Base-by-base conservation (phyloP, 805 yeast species). In the Candida andamanensis region DNA sequence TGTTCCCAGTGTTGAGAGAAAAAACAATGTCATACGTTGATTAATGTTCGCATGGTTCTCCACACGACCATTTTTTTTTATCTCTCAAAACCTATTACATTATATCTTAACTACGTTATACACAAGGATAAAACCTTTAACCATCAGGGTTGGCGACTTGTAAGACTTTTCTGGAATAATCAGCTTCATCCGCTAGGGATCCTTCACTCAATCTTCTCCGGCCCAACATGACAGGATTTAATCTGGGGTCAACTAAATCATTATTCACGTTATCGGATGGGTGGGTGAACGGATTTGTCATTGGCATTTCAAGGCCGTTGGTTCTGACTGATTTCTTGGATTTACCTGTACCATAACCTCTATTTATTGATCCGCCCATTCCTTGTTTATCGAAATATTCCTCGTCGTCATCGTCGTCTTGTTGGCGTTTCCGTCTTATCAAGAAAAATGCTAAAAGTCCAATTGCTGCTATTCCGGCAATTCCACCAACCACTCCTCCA, bases 141-240 rank as follows among this genome's bases (percentile, higher is more conserved):
- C 17, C 33, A 29, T 85, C 95, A 1, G 96, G 95, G 49, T 89
- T 89, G 20, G 95, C 89, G 9, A 89, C 95, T 38, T 86, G 80
- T 28, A 89, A 65, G 13, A 85, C 78, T 60, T 85, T 85, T 50
- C 87, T 68, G 30, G 84, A 71, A 58, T 80, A 84, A 54, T 85
- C 92, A 4, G 85, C 76, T 40, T 83, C 94, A 54, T 86, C 94
- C 8, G 94, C 89, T 33, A 89, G 64, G 2, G 90, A 78, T 4
- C 95, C 95, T 47, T 84, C 90, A 47, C 87, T 78, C 40, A 85
- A 68, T 42, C 95, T 67, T 49, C 95, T 76, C 50, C 89, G 76
- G 23, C 94, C 95, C 55, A 83, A 63, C 81, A 83, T 77, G 26
- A 76, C 72, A 1, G 87, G 86, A 52, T 81, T 80, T 40, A 81